Evolutionary conservation across 495 filamentous ascomycete species (phyloP), one percentile per base, ranked within the genome.

Genomic region (Penicillium samsonianum): DNA sequence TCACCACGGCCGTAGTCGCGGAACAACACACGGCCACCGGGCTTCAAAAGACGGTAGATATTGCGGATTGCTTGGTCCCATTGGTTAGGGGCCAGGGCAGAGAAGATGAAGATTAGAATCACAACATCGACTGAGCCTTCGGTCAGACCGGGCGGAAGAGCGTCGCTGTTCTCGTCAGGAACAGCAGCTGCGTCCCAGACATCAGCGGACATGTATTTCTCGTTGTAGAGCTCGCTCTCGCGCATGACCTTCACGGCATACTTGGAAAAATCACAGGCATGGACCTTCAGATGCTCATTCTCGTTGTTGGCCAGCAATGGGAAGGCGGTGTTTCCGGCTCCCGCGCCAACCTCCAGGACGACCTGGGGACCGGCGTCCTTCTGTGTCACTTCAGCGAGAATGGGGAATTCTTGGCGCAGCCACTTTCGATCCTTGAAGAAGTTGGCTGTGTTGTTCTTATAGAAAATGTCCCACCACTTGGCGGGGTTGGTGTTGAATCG

Each of bases 351-450:
- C 68, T 98, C 95, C 50, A 98, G 78, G 35, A 98, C 76, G 16
- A 82, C 82, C 51, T 81, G 72, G 5, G 76, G 79, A 1, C 86
- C 87, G 0, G 84, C 82, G 28, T 80, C 82, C 53, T 82, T 78
- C 50, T 78, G 75, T 4, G 88, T 90, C 30, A 93, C 78, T 31
- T 87, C 78, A 0, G 79, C 82, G 14, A 98, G 77, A 3, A 96
- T 76, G 0, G 94, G 94, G 58, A 98, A 98, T 71, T 98, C 94
- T 70, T 97, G 92, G 41, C 84, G 85, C 35, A 98, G 74, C 94
- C 94, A 98, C 70, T 97, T 97, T 47, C 94, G 86, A 64, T 98
- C 87, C 74, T 98, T 98, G 86, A 98, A 98, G 77, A 98, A 98
- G 69, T 97, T 96, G 52, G 84, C 80, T 6, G 87, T 89, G 74